A percentile compares a stretch with the other conserved stretches of the same genome.
phyloP scores from a whole-genome alignment of 768 basidiomycete genomes.

The Paxillus involutus region DNA sequence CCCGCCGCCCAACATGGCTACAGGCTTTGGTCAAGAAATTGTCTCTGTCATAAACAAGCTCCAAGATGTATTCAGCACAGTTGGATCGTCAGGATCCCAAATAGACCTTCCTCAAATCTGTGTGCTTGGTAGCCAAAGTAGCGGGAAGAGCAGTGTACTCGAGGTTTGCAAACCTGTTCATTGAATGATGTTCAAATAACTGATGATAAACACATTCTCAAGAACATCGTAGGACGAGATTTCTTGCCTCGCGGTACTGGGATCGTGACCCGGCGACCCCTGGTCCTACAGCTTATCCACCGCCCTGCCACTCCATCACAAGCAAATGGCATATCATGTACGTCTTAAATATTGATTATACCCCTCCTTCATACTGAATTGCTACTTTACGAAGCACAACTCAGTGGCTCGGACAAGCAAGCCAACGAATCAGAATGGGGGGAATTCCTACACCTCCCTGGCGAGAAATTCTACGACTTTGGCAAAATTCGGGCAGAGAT shows the following conservation, averaged over 20 bases:
- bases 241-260: constrained; percentile 98
- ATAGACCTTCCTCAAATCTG: constrained; percentile 94
- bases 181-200: background rate
- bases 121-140: constrained; percentile 88
- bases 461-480: constrained; percentile 98
- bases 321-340: constrained; percentile 45
- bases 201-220: constrained; percentile 10
- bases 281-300: constrained; percentile 96
- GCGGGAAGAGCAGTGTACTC: constrained; percentile 90
- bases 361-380: constrained; percentile 1
- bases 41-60: constrained; percentile 84
- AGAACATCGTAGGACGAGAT: constrained; percentile 98
- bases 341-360: constrained; percentile 18
- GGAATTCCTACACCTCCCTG: constrained; percentile 95
- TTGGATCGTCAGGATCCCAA: constrained; percentile 72
- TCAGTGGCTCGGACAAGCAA: constrained; percentile 59
- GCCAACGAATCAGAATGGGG: constrained; percentile 98
- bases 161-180: constrained; percentile 53
- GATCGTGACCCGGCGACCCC: constrained; percentile 95
- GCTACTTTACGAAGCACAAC: constrained; percentile 17
- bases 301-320: constrained; percentile 54
- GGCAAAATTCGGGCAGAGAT: constrained; percentile 96
- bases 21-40: constrained; percentile 78
- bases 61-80: constrained; percentile 86
- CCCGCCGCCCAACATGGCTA: constrained; percentile 37